Evolutionary conservation across 352 stramenopile genomes (phyloP).

Genomic region (Thalassiosira exigua): DNA sequence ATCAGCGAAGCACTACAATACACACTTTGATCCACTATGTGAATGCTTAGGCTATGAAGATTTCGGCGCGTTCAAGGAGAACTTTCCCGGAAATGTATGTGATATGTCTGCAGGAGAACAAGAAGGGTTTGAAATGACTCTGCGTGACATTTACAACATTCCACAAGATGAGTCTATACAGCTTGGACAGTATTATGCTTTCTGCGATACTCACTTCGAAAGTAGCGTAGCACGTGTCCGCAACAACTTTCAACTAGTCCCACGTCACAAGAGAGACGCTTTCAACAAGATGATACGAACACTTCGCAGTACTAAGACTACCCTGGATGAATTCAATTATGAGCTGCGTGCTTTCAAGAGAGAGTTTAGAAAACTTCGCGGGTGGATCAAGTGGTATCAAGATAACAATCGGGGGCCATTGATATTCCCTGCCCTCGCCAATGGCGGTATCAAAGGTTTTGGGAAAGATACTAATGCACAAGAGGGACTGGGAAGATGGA

Average conservation of each 20-base stretch:
- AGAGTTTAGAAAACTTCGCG: not conserved
- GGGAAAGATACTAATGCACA: constrained; percentile 15
- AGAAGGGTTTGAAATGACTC: not conserved
- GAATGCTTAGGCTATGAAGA: constrained; percentile 1
- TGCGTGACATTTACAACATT: constrained; percentile 7
- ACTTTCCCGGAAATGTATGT: constrained; percentile 20
- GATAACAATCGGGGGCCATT: not conserved
- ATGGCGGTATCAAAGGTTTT: not conserved
- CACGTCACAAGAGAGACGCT: not conserved
- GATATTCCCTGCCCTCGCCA: not conserved
- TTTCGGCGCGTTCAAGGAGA: constrained; percentile 4
- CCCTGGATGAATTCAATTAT: not conserved
- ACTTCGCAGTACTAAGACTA: not conserved
- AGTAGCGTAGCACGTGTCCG: not conserved
- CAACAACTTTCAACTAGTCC: not conserved
- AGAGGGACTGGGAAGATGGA: not conserved
- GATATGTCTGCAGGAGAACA: constrained; percentile 9
- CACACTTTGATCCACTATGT: not conserved
- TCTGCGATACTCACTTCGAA: constrained; percentile 1
- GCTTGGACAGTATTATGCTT: not conserved
- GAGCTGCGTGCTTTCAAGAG: not conserved
- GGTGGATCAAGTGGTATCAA: constrained; percentile 11
- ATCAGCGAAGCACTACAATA: not conserved
- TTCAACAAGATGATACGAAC: not conserved
- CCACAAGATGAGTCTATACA: not conserved